These are phyloP conservation scores for Coniochaeta sp. DNA, from an alignment of 2,329 filamentous ascomycete species.

Conservation along the genomic window DNA sequence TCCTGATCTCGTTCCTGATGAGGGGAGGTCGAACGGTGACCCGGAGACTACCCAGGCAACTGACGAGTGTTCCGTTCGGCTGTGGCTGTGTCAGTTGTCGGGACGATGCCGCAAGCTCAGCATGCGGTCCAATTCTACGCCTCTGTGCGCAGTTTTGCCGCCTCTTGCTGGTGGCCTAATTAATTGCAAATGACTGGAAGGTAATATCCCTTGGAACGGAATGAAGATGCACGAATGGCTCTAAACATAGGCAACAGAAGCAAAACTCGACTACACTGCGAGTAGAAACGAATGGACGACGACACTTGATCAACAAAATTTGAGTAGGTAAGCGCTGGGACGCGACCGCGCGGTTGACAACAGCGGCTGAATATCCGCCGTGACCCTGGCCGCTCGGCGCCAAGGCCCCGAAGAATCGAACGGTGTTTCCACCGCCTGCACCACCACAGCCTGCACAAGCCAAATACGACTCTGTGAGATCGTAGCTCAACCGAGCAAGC, in stretches of 20 bases:
- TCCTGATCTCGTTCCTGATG: not conserved
- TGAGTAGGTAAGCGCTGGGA: not conserved
- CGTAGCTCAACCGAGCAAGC: not conserved
- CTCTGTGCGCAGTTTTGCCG: not conserved
- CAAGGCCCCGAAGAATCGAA: not conserved
- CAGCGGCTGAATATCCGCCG: not conserved
- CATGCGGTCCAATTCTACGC: not conserved
- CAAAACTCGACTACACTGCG: not conserved
- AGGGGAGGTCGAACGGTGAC: not conserved
- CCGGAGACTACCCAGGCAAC: not conserved
- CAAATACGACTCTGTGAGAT: not conserved
- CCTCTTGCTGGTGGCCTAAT: too few relatives aligned
- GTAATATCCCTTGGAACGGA: not conserved
- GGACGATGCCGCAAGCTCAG: not conserved
- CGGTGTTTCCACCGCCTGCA: not conserved
- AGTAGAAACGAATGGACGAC: not conserved
- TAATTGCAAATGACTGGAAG: not conserved
- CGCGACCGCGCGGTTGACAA: not conserved
- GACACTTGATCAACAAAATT: not conserved
- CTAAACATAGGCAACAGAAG: not conserved
- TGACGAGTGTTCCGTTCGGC: not conserved
- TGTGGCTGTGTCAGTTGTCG: not conserved
- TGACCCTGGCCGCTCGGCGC: not conserved
- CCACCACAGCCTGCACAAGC: not conserved
- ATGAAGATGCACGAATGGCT: not conserved